These are phyloP conservation scores for Boechera stricta DNA, from an alignment of 345 rosid species.

Conservation along the genomic window DNA sequence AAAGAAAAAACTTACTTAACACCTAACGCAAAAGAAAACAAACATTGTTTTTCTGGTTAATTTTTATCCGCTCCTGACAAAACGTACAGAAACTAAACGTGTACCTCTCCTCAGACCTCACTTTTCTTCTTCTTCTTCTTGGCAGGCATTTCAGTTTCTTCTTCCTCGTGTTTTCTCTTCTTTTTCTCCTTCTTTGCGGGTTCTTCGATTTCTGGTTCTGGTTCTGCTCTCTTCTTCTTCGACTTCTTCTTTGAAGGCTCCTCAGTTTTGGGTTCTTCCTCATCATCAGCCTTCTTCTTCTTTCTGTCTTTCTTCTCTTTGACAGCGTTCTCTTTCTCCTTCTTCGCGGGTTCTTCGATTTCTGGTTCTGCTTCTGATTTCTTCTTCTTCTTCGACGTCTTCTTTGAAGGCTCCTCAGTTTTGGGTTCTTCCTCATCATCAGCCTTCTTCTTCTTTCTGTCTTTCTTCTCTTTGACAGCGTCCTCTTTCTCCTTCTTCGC, in stretches of 20 bases:
- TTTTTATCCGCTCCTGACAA: background rate
- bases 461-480: conserved; percentile 32
- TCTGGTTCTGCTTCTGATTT: conserved; percentile 48
- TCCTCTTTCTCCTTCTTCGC: conserved; percentile 47
- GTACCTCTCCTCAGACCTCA: conserved; percentile 27
- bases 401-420: conserved; percentile 40
- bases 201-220: conserved; percentile 45
- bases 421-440: conserved; percentile 38
- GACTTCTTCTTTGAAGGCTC: conserved; percentile 48
- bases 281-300: conserved; percentile 53
- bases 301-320: conserved; percentile 37
- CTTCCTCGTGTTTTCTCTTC: conserved; percentile 54
- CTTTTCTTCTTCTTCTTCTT: conserved; percentile 40
- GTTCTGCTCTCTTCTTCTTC: conserved; percentile 46
- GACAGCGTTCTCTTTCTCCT: conserved; percentile 55
- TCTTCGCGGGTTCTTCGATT: conserved; percentile 43
- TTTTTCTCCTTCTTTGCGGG: conserved; percentile 56
- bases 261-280: conserved; percentile 20
- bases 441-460: background rate
- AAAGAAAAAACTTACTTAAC: background rate
- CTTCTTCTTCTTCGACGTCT: conserved; percentile 45
- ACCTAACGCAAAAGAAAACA: conserved; percentile 5
- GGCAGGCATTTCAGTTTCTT: conserved; percentile 25
- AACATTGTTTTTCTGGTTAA: background rate
- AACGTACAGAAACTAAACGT: conserved; percentile 27